phyloP scores from a whole-genome alignment of 2,329 filamentous ascomycete genomes.

The Diaporthe batatas region DNA sequence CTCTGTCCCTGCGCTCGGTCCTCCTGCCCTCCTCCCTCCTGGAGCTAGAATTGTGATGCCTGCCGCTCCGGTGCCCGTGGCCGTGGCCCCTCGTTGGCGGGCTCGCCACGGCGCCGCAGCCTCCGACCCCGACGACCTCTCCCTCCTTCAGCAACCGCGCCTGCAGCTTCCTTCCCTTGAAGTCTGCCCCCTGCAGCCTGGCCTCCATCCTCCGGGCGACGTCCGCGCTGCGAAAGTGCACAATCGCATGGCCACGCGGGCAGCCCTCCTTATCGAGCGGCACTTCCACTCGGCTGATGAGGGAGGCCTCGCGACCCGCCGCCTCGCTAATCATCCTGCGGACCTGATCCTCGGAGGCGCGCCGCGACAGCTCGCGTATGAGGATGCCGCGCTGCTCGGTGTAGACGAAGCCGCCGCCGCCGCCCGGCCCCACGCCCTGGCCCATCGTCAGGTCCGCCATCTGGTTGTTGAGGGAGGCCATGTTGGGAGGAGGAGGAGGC shows the following conservation, averaged over 20 bases:
- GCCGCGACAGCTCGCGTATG: constrained; percentile 41
- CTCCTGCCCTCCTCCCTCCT: constrained; percentile 35
- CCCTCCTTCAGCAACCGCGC: constrained; percentile 42
- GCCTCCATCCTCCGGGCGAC: constrained; percentile 36
- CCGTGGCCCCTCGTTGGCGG: constrained; percentile 4
- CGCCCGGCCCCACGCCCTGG: not conserved
- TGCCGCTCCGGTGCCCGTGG: constrained; percentile 25
- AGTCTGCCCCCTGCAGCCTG: constrained; percentile 38
- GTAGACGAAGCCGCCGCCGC: constrained; percentile 35
- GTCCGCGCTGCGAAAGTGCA: constrained; percentile 38
- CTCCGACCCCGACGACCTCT: constrained; percentile 28
- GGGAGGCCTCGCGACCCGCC: constrained; percentile 35
- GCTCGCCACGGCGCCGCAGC: constrained; percentile 4
- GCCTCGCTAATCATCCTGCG: constrained; percentile 40
- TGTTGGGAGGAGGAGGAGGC: constrained; percentile 4
- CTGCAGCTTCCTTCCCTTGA: constrained; percentile 40
- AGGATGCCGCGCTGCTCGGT: constrained; percentile 42
- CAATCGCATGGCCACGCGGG: constrained; percentile 36
- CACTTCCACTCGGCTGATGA: constrained; percentile 37
- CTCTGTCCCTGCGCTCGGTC: constrained; percentile 36
- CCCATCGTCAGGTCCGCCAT: constrained; percentile 26
- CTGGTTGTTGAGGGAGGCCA: constrained; percentile 24
- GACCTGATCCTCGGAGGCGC: constrained; percentile 38
- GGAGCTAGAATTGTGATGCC: constrained; percentile 28
- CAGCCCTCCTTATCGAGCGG: constrained; percentile 37